phyloP scores from a whole-genome alignment of 1,284 basidiomycete species.

The Sporisorium exsertum region DNA sequence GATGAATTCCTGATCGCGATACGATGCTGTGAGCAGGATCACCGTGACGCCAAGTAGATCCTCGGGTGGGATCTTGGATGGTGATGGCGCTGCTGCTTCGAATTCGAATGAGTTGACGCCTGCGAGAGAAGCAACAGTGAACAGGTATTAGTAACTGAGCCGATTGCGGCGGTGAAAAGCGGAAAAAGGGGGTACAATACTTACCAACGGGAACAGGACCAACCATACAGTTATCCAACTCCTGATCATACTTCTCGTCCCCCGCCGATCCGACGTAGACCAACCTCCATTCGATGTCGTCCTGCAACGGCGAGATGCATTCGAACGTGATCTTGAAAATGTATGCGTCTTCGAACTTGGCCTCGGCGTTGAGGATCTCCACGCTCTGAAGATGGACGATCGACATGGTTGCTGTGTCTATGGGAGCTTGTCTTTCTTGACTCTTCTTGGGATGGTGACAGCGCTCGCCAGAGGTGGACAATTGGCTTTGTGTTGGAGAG shows the following conservation, averaged over 20 bases:
- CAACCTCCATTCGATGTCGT: slow-evolving; percentile 97
- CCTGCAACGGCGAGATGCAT: slow-evolving; percentile 90
- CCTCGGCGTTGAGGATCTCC: slow-evolving; percentile 64
- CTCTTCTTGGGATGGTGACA: neutral
- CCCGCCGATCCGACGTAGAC: slow-evolving; percentile 97
- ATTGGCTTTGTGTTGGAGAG: neutral
- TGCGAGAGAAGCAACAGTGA: neutral
- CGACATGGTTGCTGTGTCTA: slow-evolving; percentile 53
- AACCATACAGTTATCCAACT: slow-evolving; percentile 81
- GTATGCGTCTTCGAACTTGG: slow-evolving; percentile 78
- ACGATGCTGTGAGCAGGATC: slow-evolving; percentile 88
- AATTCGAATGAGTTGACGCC: slow-evolving; percentile 95
- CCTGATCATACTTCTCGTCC: slow-evolving; percentile 90
- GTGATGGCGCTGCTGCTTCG: slow-evolving; percentile 73
- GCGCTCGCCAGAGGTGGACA: neutral
- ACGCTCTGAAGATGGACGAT: slow-evolving; percentile 67
- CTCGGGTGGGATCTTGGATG: slow-evolving; percentile 80
- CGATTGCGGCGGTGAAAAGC: neutral
- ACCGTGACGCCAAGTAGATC: slow-evolving; percentile 91
- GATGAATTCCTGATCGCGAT: slow-evolving; percentile 94
- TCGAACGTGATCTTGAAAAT: slow-evolving; percentile 97
- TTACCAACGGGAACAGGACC: slow-evolving; percentile 83
- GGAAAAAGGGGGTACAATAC: neutral
- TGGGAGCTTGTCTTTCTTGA: neutral
- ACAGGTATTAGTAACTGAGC: neutral